Conservation (phyloP, 169 alveolate species). For the Nephromyces sp. region DNA sequence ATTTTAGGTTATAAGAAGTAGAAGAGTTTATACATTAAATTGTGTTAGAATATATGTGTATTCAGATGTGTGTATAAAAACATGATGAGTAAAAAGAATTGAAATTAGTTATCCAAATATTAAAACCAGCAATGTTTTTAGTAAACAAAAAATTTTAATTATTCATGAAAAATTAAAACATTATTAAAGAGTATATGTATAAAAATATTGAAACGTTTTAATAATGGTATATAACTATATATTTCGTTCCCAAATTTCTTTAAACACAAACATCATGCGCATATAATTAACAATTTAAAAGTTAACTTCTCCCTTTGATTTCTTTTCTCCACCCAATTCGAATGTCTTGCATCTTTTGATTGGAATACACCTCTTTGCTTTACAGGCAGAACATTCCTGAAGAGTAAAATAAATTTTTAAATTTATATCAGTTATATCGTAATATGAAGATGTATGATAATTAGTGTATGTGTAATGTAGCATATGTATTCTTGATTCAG, state of each 20-base stretch:
- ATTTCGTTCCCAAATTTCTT: no score
- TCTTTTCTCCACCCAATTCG: conserved; percentile 92
- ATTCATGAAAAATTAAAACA: neutral
- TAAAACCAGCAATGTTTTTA: neutral
- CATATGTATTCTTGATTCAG: no score
- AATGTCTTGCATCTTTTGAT: conserved; percentile 98
- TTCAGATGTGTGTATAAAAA: neutral
- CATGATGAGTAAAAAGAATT: neutral
- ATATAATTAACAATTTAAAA: conserved; percentile 5
- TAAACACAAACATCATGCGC: no score
- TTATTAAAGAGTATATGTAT: neutral
- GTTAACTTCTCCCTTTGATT: conserved; percentile 60
- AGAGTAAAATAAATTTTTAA: conserved; percentile 15
- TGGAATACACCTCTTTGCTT: conserved; percentile 86
- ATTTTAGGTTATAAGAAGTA: neutral
- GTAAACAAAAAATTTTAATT: neutral
- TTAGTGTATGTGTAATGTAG: no score
- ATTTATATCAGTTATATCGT: no score
- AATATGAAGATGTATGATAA: no score
- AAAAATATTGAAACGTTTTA: neutral
- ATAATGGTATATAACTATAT: neutral
- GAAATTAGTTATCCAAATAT: neutral
- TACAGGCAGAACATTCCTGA: conserved; percentile 94
- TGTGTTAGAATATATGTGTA: neutral
- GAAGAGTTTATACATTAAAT: neutral